Evolutionary conservation across 2,329 filamentous ascomycete species (phyloP), one percentile per base, ranked within the genome.

Genomic region (Calonectria fujianensis): DNA sequence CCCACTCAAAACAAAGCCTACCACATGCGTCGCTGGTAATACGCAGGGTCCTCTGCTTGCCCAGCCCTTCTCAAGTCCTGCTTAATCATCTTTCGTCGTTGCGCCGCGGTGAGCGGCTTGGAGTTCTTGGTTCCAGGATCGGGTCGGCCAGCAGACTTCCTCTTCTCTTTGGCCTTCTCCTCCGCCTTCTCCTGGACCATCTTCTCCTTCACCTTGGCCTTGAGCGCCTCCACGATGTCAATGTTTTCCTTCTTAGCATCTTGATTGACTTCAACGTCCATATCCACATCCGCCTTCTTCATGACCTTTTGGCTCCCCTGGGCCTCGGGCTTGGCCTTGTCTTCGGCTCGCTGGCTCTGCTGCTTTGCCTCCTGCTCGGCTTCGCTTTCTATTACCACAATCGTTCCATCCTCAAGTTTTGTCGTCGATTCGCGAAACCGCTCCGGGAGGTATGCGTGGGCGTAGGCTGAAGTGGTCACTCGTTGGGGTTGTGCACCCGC

Each of bases 71-170:
- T 84, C 74, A 93, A 88, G 78, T 92, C 90, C 75, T 90, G 88
- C 80, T 90, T 91, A 80, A 92, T 93, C 77, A 88, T 85, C 81
- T 86, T 86, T 78, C 91, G 86, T 78, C 91, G 87, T 83, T 91
- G 88, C 0, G 88, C 89, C 70, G 85, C 84, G 72, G 86, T 90
- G 27, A 91, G 82, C 1, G 88, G 89, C 80, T 90, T 87, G 70
- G 87, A 84, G 51, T 83, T 84, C 74, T 85, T 84, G 14, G 82
- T 82, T 16, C 57, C 57, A 41, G 41, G 57, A 41, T 63, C 37
- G 8, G 35, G 57, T 63, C 57, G 57, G n/a, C 57, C 35, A 9
- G 14, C 7, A 7, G 24, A n/a, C 11, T 16, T 37, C 57, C 20
- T 63, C 57, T 85, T 83, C 41, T 82, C 80, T 7, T 81, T 80